Conservation (phyloP, 441 rosid species). For the Erysimum cheiri region DNA sequence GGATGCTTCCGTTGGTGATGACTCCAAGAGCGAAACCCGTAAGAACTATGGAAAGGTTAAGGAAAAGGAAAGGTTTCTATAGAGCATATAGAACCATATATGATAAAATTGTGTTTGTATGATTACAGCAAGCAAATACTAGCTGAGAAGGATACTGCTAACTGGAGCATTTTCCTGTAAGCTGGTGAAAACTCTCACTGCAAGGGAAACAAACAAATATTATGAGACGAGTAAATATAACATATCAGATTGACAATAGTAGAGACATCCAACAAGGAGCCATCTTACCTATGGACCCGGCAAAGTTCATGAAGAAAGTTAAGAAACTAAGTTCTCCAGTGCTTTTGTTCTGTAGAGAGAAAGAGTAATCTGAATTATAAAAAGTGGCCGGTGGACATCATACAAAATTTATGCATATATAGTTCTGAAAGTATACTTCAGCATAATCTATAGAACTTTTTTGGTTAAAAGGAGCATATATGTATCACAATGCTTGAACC, state of each 20-base stretch:
- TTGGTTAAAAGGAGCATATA: neutral
- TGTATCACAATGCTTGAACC: neutral
- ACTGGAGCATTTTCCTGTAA: conserved; percentile 88
- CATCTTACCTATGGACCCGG: conserved; percentile 76
- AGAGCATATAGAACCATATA: neutral
- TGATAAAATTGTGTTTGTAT: neutral
- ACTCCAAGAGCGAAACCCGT: conserved; percentile 77
- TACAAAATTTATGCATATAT: neutral
- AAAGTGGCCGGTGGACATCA: neutral
- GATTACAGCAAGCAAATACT: conserved; percentile 6
- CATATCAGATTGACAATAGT: neutral
- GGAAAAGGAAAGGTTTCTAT: conserved; percentile 38
- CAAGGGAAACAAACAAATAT: conserved; percentile 28
- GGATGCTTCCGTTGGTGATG: conserved; percentile 74
- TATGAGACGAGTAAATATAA: neutral
- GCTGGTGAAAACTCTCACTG: conserved; percentile 94
- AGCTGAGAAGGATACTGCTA: conserved; percentile 73
- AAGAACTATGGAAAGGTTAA: conserved; percentile 58
- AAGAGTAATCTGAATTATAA: neutral
- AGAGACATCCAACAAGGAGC: neutral
- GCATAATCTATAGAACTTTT: neutral
- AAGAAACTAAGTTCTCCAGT: conserved; percentile 95
- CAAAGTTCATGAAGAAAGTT: conserved; percentile 80
- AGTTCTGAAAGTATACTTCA: neutral
- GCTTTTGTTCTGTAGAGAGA: conserved; percentile 68